Conservation (phyloP, 208 protist species). For the Trypanosoma melophagium region DNA sequence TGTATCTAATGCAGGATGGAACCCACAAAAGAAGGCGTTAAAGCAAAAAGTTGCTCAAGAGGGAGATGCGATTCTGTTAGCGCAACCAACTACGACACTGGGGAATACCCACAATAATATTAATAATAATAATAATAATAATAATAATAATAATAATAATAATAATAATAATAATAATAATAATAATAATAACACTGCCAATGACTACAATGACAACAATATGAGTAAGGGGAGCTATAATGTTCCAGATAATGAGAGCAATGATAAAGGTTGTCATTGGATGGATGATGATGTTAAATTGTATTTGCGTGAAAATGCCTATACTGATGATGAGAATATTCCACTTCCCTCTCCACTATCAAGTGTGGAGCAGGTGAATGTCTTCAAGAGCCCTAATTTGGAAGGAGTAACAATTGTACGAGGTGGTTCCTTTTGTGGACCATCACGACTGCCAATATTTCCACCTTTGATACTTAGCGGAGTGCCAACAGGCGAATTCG, state of each 20-base stretch:
- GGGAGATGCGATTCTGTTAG: not conserved
- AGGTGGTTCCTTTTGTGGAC: conserved; percentile 15
- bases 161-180: conserved; percentile 11
- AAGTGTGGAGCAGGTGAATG: not conserved
- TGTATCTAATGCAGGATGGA: conserved; percentile 4
- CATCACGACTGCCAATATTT: not conserved
- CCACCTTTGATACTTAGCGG: too few species aligned
- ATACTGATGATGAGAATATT: conserved; percentile 18
- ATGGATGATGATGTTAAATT: conserved; percentile 25
- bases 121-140: not conserved
- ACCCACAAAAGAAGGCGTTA: not conserved
- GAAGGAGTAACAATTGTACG: conserved; percentile 20
- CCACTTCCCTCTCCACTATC: conserved; percentile 13
- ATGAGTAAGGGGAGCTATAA: not conserved
- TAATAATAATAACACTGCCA: conserved; percentile 11
- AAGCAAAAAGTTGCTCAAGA: not conserved
- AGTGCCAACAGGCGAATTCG: too few species aligned
- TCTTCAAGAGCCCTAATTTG: not conserved
- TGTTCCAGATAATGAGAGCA: not conserved
- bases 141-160: not conserved
- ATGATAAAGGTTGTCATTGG: conserved; percentile 13
- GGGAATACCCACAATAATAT: not conserved
- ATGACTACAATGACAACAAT: too few species aligned
- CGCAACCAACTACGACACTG: not conserved
- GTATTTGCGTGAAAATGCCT: conserved; percentile 23